phyloP scores from a whole-genome alignment of 2,329 filamentous ascomycete species.

The Magnaporthiopsis rhizophila region DNA sequence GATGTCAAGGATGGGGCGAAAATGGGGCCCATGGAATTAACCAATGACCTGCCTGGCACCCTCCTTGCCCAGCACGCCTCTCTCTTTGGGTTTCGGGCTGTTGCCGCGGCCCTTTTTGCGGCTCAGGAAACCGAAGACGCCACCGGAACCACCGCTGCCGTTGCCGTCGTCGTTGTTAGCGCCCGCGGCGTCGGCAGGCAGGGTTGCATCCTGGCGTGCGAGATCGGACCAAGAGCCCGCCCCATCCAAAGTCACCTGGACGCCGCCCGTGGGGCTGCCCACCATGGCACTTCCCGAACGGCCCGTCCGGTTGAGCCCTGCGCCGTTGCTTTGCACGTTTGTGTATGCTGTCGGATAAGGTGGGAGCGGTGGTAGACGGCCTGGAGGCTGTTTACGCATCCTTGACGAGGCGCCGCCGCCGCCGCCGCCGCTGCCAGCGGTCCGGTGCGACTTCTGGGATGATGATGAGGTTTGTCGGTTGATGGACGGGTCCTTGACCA shows the following conservation, averaged over 20 bases:
- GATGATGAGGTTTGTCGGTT: constrained; percentile 11
- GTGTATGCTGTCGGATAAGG: constrained; percentile 40
- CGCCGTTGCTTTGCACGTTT: constrained; percentile 16
- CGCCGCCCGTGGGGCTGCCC: constrained; percentile 70
- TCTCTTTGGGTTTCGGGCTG: constrained; percentile 89
- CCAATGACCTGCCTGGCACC: constrained; percentile 78
- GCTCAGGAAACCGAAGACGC: constrained; percentile 84
- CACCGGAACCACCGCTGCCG: constrained; percentile 53
- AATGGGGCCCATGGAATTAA: constrained; percentile 25
- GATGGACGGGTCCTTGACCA: constrained; percentile 14
- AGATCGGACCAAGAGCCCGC: constrained; percentile 87
- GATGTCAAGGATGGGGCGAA: neutral
- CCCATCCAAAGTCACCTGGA: constrained; percentile 86
- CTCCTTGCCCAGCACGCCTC: constrained; percentile 90
- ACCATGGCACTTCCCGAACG: constrained; percentile 54
- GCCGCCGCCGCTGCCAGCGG: constrained; percentile 9
- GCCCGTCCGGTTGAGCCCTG: constrained; percentile 15
- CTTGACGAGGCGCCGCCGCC: constrained; percentile 14
- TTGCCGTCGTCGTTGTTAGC: constrained; percentile 40
- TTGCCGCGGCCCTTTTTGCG: constrained; percentile 84
- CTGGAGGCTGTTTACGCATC: constrained; percentile 16
- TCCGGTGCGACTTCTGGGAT: constrained; percentile 9
- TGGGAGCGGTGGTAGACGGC: constrained; percentile 31
- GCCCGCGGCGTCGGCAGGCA: constrained; percentile 58
- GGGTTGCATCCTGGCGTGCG: constrained; percentile 71